Conservation (phyloP, 257 asterid species). For the Nicotiana knightiana region DNA sequence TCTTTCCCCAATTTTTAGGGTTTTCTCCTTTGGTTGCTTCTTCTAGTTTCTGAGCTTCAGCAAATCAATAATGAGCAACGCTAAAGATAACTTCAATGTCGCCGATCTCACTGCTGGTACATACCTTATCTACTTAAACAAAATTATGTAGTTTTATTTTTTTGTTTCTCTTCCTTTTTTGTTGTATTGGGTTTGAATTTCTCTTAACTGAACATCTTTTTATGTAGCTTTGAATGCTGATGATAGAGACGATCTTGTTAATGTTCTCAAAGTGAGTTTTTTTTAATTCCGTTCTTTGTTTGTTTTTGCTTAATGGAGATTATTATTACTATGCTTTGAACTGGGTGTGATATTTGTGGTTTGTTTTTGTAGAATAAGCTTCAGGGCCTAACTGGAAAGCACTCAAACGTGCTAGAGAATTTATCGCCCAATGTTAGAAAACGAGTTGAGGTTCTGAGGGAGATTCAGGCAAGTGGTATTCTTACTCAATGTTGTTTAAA, state of each 20-base stretch:
- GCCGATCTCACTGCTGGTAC: conserved; percentile 34
- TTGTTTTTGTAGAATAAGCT: conserved; percentile 42
- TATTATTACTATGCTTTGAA: background rate
- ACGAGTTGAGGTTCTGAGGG: conserved; percentile 53
- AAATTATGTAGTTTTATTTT: background rate
- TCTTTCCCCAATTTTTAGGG: background rate
- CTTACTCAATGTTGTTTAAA: background rate
- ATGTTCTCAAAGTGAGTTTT: conserved; percentile 54
- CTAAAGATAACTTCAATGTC: conserved; percentile 22
- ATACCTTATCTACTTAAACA: no score
- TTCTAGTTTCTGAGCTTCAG: no score
- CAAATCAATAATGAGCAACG: conserved; percentile 18
- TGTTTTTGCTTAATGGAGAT: background rate
- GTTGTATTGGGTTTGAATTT: background rate
- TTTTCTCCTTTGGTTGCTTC: no score
- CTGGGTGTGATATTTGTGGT: background rate
- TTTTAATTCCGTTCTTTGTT: background rate
- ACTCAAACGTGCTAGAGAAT: conserved; percentile 47
- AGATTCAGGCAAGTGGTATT: conserved; percentile 35
- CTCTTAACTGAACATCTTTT: conserved; percentile 1
- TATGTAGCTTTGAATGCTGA: conserved; percentile 58
- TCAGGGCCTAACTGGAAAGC: conserved; percentile 55
- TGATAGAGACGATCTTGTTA: conserved; percentile 58
- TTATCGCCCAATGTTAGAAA: conserved; percentile 42
- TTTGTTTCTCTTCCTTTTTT: background rate